Percentiles rank a stretch among this genome's conserved stretches.
phyloP scores from a whole-genome alignment of 2,329 filamentous ascomycete genomes.

The Nemania bipapillata region DNA sequence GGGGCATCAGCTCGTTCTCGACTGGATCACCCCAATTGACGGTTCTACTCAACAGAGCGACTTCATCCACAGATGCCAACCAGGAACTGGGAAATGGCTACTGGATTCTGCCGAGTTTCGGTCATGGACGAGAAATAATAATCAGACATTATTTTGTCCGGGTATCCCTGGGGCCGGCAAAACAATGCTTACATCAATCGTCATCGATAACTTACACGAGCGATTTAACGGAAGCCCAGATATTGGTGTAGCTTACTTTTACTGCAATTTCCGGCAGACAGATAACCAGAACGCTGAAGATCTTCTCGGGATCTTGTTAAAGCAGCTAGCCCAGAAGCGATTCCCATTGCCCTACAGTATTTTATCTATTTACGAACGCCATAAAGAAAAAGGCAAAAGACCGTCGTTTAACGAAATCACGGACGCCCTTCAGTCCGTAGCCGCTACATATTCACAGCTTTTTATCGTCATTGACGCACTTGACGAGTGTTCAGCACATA shows the following conservation, averaged over 20 bases:
- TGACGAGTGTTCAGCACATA: slow-evolving; percentile 17
- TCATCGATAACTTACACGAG: slow-evolving; percentile 55
- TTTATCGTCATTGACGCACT: slow-evolving; percentile 30
- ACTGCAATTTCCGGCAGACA: slow-evolving; percentile 51
- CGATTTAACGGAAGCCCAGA: slow-evolving; percentile 34
- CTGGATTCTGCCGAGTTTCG: slow-evolving; percentile 32
- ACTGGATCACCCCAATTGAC: slow-evolving; percentile 56
- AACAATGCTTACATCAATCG: slow-evolving; percentile 57
- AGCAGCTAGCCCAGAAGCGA: slow-evolving; percentile 50
- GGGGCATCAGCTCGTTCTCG: too few relatives aligned
- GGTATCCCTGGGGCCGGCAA: slow-evolving; percentile 63
- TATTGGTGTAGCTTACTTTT: slow-evolving; percentile 58
- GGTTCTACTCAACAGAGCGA: slow-evolving; percentile 56
- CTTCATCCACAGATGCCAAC: slow-evolving; percentile 52
- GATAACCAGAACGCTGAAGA: slow-evolving; percentile 53
- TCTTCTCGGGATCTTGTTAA: slow-evolving; percentile 53
- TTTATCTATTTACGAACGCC: slow-evolving; percentile 44
- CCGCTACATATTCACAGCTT: not conserved
- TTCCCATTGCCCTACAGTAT: slow-evolving; percentile 47
- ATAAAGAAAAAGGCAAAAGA: not conserved
- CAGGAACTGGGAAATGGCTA: slow-evolving; percentile 51
- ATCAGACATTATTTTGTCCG: slow-evolving; percentile 57
- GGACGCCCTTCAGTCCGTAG: not conserved
- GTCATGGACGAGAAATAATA: slow-evolving; percentile 24
- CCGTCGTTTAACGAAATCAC: slow-evolving; percentile 15